phyloP scores from a whole-genome alignment of 306 rosid genomes.

The Vigna trinervia region DNA sequence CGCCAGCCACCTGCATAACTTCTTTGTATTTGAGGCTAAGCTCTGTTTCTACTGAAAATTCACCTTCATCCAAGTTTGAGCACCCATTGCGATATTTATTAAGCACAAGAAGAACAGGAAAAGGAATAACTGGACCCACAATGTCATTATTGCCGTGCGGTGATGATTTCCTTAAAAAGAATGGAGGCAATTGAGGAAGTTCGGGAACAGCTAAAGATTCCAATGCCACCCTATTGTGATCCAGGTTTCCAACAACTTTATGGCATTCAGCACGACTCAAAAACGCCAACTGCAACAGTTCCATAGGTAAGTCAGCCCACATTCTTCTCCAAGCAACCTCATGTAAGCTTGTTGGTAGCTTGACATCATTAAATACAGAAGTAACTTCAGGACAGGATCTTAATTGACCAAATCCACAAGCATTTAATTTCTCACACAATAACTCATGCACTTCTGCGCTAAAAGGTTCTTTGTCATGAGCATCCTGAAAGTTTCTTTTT shows the following conservation, averaged over 20 bases:
- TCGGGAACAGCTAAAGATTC: slow-evolving; percentile 62
- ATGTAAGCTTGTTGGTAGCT: slow-evolving; percentile 44
- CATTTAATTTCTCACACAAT: slow-evolving; percentile 67
- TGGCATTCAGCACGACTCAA: slow-evolving; percentile 54
- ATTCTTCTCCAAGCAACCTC: slow-evolving; percentile 61
- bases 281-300: slow-evolving; percentile 62
- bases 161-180: slow-evolving; percentile 62
- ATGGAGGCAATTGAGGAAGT: slow-evolving; percentile 73
- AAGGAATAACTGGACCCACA: slow-evolving; percentile 79
- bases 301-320: slow-evolving; percentile 73
- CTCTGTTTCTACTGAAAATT: slow-evolving; percentile 59
- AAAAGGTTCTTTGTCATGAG: slow-evolving; percentile 49
- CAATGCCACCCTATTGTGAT: slow-evolving; percentile 47
- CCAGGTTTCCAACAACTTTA: slow-evolving; percentile 41
- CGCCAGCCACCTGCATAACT: slow-evolving; percentile 54
- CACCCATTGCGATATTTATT: slow-evolving; percentile 58
- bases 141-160: slow-evolving; percentile 56
- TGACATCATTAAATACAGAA: slow-evolving; percentile 59
- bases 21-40: slow-evolving; percentile 52
- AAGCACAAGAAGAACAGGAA: slow-evolving; percentile 61
- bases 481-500: slow-evolving; percentile 22
- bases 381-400: slow-evolving; percentile 57
- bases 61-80: slow-evolving; percentile 39
- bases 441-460: slow-evolving; percentile 54
- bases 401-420: slow-evolving; percentile 57